A percentile compares a stretch with the other conserved stretches of the same genome.
Conservation (phyloP, 495 filamentous ascomycete species). For the Neurospora hispaniola region DNA sequence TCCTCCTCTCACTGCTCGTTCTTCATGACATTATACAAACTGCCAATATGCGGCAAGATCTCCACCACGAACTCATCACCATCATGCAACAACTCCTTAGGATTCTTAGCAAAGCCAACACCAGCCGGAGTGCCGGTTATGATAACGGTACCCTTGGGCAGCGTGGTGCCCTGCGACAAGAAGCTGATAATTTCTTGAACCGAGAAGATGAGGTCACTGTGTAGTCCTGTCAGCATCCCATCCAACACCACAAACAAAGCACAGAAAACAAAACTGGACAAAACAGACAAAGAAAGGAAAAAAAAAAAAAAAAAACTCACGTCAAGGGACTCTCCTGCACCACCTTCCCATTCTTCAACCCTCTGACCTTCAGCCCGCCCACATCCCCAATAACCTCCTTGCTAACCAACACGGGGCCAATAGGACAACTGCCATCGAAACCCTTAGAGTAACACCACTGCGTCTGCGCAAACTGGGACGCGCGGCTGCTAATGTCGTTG, state of each 20-base stretch:
- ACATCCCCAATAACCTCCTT: slow-evolving; percentile 34
- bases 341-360: slow-evolving; percentile 37
- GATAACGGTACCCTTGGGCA: slow-evolving; percentile 34
- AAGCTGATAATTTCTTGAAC: slow-evolving; percentile 36
- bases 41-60: slow-evolving; percentile 36
- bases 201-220: slow-evolving; percentile 37
- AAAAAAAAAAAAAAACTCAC: slow-evolving; percentile 19
- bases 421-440: slow-evolving; percentile 35
- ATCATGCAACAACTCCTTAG: slow-evolving; percentile 32
- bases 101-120: slow-evolving; percentile 31
- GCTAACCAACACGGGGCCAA: slow-evolving; percentile 47
- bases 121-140: slow-evolving; percentile 40
- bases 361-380: slow-evolving; percentile 25
- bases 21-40: slow-evolving; percentile 32
- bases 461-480: slow-evolving; percentile 33
- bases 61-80: slow-evolving; percentile 39
- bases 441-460: slow-evolving; percentile 41
- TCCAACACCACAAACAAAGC: background rate
- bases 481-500: slow-evolving; percentile 37
- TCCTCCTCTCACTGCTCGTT: slow-evolving; percentile 25
- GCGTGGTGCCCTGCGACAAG: slow-evolving; percentile 38
- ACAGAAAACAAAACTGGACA: background rate
- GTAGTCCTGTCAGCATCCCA: background rate
- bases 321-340: slow-evolving; percentile 40
- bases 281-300: background rate